phyloP scores from a whole-genome alignment of 768 basidiomycete genomes.

The Boletus rufocinnamomeus region DNA sequence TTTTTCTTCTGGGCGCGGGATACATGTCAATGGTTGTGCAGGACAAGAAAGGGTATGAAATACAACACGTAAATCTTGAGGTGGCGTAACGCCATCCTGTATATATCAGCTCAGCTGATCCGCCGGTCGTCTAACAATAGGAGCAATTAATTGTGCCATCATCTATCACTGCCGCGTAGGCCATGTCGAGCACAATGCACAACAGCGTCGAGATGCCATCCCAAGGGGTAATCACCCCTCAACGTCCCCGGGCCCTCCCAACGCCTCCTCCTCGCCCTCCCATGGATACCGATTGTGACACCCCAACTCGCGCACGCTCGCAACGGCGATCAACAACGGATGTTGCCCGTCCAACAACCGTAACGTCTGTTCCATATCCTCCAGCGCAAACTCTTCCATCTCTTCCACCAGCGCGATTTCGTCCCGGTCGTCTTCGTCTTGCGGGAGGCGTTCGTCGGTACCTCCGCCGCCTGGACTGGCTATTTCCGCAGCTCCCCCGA shows the following conservation, averaged over 20 bases:
- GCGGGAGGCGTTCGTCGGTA: neutral
- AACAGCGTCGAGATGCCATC: neutral
- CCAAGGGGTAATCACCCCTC: conserved; percentile 3
- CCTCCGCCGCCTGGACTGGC: neutral
- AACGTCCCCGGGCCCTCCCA: conserved; percentile 22
- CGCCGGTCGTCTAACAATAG: neutral
- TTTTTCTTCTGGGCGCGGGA: neutral
- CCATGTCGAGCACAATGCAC: neutral
- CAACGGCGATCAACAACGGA: conserved; percentile 66
- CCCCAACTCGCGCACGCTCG: conserved; percentile 72
- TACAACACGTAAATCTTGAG: neutral
- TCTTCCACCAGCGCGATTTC: conserved; percentile 75
- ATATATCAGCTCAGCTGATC: neutral
- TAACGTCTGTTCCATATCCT: conserved; percentile 75
- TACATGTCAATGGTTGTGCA: neutral
- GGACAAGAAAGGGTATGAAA: neutral
- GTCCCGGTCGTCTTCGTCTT: conserved; percentile 56
- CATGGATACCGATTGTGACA: conserved; percentile 45
- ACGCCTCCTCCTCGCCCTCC: conserved; percentile 45
- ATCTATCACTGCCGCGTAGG: neutral
- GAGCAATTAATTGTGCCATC: neutral
- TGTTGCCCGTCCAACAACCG: conserved; percentile 56
- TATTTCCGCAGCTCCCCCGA: neutral
- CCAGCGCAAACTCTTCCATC: conserved; percentile 79
- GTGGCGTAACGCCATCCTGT: no score